Evolutionary conservation across 306 rosid genomes (phyloP).

Genomic region (Pterocarpus macrocarpus): DNA sequence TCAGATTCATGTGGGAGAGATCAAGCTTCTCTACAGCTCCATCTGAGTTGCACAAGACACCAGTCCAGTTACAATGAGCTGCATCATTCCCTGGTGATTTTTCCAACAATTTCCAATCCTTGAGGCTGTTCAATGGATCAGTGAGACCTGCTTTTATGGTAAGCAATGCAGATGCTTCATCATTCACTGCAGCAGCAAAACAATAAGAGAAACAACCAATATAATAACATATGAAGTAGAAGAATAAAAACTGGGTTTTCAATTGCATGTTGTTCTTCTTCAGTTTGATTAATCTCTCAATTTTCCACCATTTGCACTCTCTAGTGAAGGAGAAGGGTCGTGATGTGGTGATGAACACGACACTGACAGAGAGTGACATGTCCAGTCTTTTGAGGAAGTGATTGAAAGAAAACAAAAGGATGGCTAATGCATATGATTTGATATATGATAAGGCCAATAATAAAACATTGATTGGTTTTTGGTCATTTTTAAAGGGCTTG

Average conservation of each 20-base stretch:
- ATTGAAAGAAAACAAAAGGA: conserved; percentile 61
- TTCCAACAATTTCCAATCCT: conserved; percentile 70
- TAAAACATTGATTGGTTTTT: conserved; percentile 52
- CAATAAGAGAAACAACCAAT: conserved; percentile 48
- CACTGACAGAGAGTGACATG: conserved; percentile 38
- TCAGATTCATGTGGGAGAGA: conserved; percentile 86
- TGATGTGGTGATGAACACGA: conserved; percentile 18
- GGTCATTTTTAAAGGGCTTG: conserved; percentile 49
- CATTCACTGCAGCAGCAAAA: conserved; percentile 50
- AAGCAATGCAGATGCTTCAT: conserved; percentile 71
- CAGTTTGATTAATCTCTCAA: conserved; percentile 46
- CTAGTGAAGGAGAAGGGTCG: conserved; percentile 41
- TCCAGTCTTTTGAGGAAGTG: conserved; percentile 47
- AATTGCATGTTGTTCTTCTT: conserved; percentile 62
- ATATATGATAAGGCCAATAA: conserved; percentile 49
- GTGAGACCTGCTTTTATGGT: conserved; percentile 66
- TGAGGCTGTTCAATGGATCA: conserved; percentile 71
- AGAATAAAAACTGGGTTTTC: conserved; percentile 59
- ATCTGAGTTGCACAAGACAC: conserved; percentile 71
- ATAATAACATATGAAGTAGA: conserved; percentile 50
- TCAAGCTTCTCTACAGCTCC: conserved; percentile 74
- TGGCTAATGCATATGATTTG: conserved; percentile 48
- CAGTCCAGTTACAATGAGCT: conserved; percentile 81
- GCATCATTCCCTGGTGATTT: conserved; percentile 39
- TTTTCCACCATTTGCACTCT: conserved; percentile 64